phyloP scores from a whole-genome alignment of 2,329 filamentous ascomycete species.

The Colletotrichum horii region DNA sequence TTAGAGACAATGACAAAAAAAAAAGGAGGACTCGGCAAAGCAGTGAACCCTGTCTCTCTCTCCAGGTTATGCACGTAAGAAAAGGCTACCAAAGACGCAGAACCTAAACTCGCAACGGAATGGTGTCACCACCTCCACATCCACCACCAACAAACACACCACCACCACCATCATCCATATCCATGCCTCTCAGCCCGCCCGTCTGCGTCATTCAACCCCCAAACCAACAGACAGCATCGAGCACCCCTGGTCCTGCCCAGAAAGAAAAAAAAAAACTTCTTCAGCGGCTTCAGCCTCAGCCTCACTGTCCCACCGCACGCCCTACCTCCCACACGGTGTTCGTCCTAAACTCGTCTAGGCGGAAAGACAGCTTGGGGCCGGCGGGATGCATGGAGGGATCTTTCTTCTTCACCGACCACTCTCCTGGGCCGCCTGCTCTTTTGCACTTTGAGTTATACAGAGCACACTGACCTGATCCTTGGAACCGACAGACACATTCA shows the following conservation, averaged over 20 bases:
- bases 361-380: neutral
- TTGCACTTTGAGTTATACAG: neutral
- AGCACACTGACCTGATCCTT: neutral
- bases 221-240: neutral
- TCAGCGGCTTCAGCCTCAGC: slow-evolving; percentile 3
- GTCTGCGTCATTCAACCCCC: neutral
- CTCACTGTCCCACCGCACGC: neutral
- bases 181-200: neutral
- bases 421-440: neutral
- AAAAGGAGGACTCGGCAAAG: neutral
- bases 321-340: neutral
- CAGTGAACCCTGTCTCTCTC: neutral
- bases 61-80: slow-evolving; percentile 7
- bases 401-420: neutral
- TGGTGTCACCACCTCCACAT: slow-evolving; percentile 8
- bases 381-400: neutral
- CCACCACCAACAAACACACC: neutral
- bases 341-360: neutral
- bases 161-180: neutral
- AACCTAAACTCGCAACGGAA: slow-evolving; percentile 9
- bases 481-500: neutral
- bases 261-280: slow-evolving; percentile 2
- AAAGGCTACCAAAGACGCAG: neutral
- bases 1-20: neutral
- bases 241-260: neutral